phyloP scores from a whole-genome alignment of 2,329 filamentous ascomycete species.

The Fusarium pseudoanthophilum region DNA sequence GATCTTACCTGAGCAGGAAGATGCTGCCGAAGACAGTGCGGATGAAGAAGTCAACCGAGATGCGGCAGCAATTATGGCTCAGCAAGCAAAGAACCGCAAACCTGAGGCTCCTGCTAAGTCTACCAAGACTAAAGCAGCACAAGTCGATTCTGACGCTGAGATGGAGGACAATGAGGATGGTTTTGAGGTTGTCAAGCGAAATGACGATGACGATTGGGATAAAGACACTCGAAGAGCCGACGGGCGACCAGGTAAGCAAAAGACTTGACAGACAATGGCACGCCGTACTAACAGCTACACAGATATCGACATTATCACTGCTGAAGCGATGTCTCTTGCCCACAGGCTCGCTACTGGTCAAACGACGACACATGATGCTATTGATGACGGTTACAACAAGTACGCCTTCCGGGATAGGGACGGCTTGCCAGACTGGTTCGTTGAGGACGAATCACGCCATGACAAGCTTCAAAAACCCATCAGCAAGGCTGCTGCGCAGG shows the following conservation, averaged over 20 bases:
- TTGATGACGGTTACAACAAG: slow-evolving; percentile 95
- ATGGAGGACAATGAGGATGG: slow-evolving; percentile 57
- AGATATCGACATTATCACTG: slow-evolving; percentile 99
- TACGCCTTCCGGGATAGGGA: slow-evolving; percentile 90
- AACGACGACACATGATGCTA: slow-evolving; percentile 79
- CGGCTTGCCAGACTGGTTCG: slow-evolving; percentile 95
- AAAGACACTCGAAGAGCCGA: slow-evolving; percentile 71
- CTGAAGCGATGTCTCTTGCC: slow-evolving; percentile 97
- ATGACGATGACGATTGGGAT: slow-evolving; percentile 71
- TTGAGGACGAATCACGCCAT: slow-evolving; percentile 89
- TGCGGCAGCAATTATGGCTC: slow-evolving; percentile 40
- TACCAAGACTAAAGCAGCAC: slow-evolving; percentile 37
- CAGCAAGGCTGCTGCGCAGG: slow-evolving; percentile 85
- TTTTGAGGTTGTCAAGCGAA: slow-evolving; percentile 71
- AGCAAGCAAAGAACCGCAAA: slow-evolving; percentile 44
- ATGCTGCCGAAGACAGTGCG: slow-evolving; percentile 35
- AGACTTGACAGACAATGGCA: neutral
- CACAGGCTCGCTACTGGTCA: slow-evolving; percentile 90
- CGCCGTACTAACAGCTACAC: slow-evolving; percentile 1
- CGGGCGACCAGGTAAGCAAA: slow-evolving; percentile 66
- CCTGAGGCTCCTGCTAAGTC: slow-evolving; percentile 18
- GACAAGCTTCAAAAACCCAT: slow-evolving; percentile 89
- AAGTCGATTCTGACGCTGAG: slow-evolving; percentile 45
- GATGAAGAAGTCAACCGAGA: slow-evolving; percentile 51
- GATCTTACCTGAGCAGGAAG: slow-evolving; percentile 63